Evolutionary conservation across 2,329 filamentous ascomycete species (phyloP), one percentile per base, ranked within the genome.

Genomic region (Fusarium buxicola): DNA sequence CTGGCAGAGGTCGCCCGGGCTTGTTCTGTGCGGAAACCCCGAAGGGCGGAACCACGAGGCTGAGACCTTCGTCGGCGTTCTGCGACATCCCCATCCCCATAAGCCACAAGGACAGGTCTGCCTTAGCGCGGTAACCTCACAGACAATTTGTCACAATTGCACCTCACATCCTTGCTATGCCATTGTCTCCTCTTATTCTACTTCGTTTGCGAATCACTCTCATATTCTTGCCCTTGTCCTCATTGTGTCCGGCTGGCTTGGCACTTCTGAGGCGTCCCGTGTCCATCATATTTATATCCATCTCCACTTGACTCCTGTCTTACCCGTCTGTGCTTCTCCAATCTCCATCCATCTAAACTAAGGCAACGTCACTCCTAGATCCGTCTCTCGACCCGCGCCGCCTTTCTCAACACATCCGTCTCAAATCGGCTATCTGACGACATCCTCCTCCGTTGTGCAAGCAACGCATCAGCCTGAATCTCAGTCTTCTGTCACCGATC

Each of bases 361-460:
- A 65, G 51, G 47, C 63, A 61, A 68, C 66, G 56, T 64, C 69
- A 58, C 52, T 43, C 55, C 55, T 59, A 69, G 70, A 63, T 67
- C 72, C 50, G 62, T 62, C 58, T 57, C 63, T 65, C 72, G 72
- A 65, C 69, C 72, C 34, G 55, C 65, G 50, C 66, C 64, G 45
- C 67, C 69, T 60, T 64, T 72, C 55, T 85, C 84, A 38, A 79
- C 84, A 25, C 86, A 87, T 73, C 84, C 87, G 49, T 89, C 89
- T 30, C 88, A 90, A 69, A 82, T 85, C 70, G 87, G 86, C 61
- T 87, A 90, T 74, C 80, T 90, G 58, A 91, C 89, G 44, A 86
- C 87, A 30, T 90, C 89, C 27, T 91, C 89, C 18, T 86, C 89
- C 28, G 76, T 89, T 56, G 83, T 91, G 46, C 87, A 89, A 69